Base-by-base conservation (phyloP, 2,329 filamentous ascomycete genomes). In the Exophiala bonariae region DNA sequence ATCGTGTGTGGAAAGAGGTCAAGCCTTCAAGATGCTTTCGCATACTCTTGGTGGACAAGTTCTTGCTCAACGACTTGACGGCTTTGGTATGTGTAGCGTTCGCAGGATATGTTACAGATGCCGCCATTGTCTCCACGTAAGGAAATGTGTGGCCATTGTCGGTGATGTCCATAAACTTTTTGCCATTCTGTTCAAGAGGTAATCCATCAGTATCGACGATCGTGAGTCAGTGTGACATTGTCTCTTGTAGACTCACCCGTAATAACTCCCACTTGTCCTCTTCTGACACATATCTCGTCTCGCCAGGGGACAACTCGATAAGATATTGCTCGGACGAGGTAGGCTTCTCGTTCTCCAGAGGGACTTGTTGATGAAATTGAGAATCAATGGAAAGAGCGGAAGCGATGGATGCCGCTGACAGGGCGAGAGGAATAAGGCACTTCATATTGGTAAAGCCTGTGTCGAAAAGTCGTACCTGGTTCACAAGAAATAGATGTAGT, bases 81-180 rank as follows among this genome's bases (percentile, higher is more conserved):
- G 81, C 81, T 35, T 83, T 74, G 56, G 88, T 80, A 57, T 86
- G 77, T 30, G 75, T 65, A 50, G 84, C 79, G 61, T 85, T 81
- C 38, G 77, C 72, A 1, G 89, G 90, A 64, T 85, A 95, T 37
- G 70, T 74, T 55, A 84, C 37, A 11, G 47, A n/a, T 32, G 22
- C 34, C 6, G 75, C 52, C 78, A 58, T 44, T 56, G 54, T 59
- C 59, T 58, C 59, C 44, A 48, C 63, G 58, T 23, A 45, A 17
- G 74, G 61, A 49, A 86, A 87, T 53, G 87, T 78, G 40, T 86
- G 78, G 41, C 76, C 74, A 46, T 83, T 81, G 33, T 89, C 79
- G 51, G 93, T 96, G 62, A 97, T 91, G 71, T 97, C 92, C 79
- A 97, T 95, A 77, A 97, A 97, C 62, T 85, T 87, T 58, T 85